These are phyloP conservation scores for Dunaliella salina DNA, from an alignment of 163 green algal genomes.

Conservation along the genomic window DNA sequence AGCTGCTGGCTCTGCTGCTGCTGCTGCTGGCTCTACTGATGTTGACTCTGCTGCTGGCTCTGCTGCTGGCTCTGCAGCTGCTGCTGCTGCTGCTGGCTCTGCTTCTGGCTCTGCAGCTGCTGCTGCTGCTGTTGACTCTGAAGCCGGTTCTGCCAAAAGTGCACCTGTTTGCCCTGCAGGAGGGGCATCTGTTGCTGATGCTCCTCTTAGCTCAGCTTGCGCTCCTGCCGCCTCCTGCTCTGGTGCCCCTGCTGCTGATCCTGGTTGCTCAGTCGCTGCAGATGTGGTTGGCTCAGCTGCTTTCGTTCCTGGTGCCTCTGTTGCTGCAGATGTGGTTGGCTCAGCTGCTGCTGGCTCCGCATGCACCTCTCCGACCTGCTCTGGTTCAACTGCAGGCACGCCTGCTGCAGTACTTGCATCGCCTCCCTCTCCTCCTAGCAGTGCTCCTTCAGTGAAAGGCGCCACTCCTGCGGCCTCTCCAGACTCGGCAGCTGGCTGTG, in stretches of 20 bases:
- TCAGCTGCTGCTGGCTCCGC: not conserved
- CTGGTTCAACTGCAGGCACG: too few species aligned
- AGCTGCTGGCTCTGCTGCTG: not conserved
- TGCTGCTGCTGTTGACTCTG: not conserved
- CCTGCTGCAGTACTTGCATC: too few species aligned
- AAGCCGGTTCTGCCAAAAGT: not conserved
- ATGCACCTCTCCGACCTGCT: too few species aligned
- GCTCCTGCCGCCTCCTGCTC: not conserved
- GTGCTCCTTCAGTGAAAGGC: too few species aligned
- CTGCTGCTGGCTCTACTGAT: not conserved
- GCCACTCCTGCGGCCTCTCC: too few species aligned
- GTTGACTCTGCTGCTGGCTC: not conserved
- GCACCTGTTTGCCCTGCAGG: too few species aligned
- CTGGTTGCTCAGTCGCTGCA: not conserved
- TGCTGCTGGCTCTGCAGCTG: slow-evolving; percentile 3
- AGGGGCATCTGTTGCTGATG: not conserved
- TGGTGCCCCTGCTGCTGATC: not conserved
- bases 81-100: not conserved
- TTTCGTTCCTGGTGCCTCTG: too few species aligned
- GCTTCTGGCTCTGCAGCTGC: not conserved
- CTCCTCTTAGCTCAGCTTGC: too few species aligned
- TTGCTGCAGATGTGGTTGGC: not conserved
- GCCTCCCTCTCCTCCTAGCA: too few species aligned
- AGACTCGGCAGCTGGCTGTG: too few species aligned
- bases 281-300: not conserved